These are phyloP conservation scores for Mucor saturninus DNA, from an alignment of 371 early-diverging fungal species.

Conservation along the genomic window DNA sequence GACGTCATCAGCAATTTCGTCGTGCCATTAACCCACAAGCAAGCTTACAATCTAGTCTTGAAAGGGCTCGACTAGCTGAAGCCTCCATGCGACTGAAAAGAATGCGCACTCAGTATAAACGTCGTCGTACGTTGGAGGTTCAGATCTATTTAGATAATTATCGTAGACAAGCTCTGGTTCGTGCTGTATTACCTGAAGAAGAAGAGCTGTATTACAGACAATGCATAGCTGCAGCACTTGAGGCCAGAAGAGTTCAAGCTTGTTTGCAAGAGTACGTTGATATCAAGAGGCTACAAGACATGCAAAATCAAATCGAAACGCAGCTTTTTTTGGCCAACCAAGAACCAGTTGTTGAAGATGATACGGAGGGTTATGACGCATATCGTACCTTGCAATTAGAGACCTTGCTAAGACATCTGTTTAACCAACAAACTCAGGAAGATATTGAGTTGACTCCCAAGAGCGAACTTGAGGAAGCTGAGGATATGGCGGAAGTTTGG, in stretches of 20 bases:
- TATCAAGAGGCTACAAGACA: conserved; percentile 8
- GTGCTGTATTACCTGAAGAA: conserved; percentile 24
- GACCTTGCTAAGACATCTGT: conserved; percentile 19
- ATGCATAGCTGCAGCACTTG: conserved; percentile 34
- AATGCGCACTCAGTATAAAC: conserved; percentile 26
- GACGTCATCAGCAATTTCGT: conserved; percentile 12
- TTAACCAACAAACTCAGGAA: conserved; percentile 10
- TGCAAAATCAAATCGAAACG: conserved; percentile 1
- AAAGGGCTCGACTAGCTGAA: conserved; percentile 27
- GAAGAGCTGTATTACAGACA: conserved; percentile 36
- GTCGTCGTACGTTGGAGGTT: conserved; percentile 27
- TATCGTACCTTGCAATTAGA: conserved; percentile 26
- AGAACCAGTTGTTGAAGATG: not conserved
- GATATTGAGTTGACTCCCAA: not conserved
- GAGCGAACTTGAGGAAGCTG: conserved; percentile 4
- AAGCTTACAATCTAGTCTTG: conserved; percentile 13
- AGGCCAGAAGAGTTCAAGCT: conserved; percentile 15
- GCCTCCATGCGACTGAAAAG: conserved; percentile 18
- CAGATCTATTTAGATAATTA: conserved; percentile 31
- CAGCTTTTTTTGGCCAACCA: conserved; percentile 3
- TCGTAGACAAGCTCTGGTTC: conserved; percentile 28
- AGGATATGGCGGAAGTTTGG: conserved; percentile 24
- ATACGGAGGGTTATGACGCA: conserved; percentile 13
- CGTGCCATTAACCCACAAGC: conserved; percentile 12
- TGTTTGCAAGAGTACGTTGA: conserved; percentile 19